Conservation (phyloP, 768 basidiomycete genomes). For the Calocybe indica region DNA sequence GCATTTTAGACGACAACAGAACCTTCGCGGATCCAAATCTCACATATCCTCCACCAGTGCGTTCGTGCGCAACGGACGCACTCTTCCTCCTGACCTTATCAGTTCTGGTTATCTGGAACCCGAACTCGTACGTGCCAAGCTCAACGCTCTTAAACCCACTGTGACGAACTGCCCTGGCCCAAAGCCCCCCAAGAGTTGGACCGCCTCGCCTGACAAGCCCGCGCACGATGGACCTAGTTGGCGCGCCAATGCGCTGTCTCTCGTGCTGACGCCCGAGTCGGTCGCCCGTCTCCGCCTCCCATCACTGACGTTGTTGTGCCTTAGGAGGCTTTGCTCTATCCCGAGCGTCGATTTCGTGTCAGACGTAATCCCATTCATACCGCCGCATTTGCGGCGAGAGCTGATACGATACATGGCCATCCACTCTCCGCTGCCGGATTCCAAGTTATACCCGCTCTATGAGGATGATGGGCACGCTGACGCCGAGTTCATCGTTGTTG, state of each 20-base stretch:
- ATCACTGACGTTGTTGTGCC: conserved; percentile 50
- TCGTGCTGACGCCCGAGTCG: conserved; percentile 27
- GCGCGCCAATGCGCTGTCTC: conserved; percentile 51
- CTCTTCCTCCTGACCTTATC: background rate
- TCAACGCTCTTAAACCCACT: background rate
- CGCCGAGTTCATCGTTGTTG: conserved; percentile 62
- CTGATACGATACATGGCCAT: conserved; percentile 56
- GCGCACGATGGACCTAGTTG: conserved; percentile 29
- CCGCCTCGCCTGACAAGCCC: conserved; percentile 21
- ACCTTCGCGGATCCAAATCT: conserved; percentile 32
- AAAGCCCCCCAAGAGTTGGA: conserved; percentile 56
- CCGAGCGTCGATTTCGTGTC: conserved; percentile 36
- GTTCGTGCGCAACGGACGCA: conserved; percentile 4
- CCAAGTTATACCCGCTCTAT: conserved; percentile 45
- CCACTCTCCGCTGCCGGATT: conserved; percentile 44
- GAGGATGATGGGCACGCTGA: conserved; percentile 46
- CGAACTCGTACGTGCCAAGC: conserved; percentile 3
- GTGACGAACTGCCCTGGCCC: conserved; percentile 37
- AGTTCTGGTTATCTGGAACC: background rate
- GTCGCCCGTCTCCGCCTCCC: conserved; percentile 30
- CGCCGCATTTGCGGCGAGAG: conserved; percentile 51
- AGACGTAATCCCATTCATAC: conserved; percentile 44
- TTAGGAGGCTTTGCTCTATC: conserved; percentile 38
- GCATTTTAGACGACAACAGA: conserved; percentile 61
- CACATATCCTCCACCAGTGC: conserved; percentile 3